Evolutionary conservation across 2,329 filamentous ascomycete genomes (phyloP), one percentile per base, ranked within the genome.

Genomic region (Pestalotiopsis sp.): DNA sequence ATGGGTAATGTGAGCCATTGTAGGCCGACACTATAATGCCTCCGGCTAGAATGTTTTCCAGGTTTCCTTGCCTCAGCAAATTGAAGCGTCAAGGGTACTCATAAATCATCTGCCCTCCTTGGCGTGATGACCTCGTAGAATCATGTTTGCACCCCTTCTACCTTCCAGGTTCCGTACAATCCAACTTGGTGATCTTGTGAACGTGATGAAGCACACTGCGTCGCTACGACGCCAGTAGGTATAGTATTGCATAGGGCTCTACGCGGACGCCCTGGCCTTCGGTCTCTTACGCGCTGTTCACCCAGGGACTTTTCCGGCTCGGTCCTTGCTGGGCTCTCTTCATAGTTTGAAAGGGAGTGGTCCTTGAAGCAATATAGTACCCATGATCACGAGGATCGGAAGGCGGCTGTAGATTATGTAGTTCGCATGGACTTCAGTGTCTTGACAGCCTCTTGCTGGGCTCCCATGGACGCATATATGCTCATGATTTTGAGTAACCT

Each of bases 391-490:
- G 45, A 7, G 20, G 17, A 52, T 9, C 17, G 17, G 45, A 20
- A 52, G 17, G 9, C 45, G 7, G 9, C 20, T n/a, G 41, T 52
- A 52, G 11, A 31, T 59, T 12, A 36, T 36, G 13, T 61, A 27
- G n/a, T 61, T 75, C 59, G 76, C 40, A 49, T 80, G 75, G 76
- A 80, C 74, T 83, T 85, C 27, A 90, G 76, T 1, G 81, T 76
- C 71, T 84, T 86, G 58, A 89, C 78, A 1, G 85, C 86, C 57
- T 90, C 88, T 4, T 77, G 77, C 69, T 87, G 83, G 14, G 87
- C 86, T 59, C 85, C 84, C 2, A 90, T 75, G 2, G 81, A 74
- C n/a, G 84, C 81, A 73, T 89, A 90, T 27, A 89, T 78, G 0
- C 80, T 82, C 70, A 90, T 79, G 45, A 87, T 84, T 68, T 81